phyloP scores from a whole-genome alignment of 768 basidiomycete genomes.

The Tulasnella sp. region DNA sequence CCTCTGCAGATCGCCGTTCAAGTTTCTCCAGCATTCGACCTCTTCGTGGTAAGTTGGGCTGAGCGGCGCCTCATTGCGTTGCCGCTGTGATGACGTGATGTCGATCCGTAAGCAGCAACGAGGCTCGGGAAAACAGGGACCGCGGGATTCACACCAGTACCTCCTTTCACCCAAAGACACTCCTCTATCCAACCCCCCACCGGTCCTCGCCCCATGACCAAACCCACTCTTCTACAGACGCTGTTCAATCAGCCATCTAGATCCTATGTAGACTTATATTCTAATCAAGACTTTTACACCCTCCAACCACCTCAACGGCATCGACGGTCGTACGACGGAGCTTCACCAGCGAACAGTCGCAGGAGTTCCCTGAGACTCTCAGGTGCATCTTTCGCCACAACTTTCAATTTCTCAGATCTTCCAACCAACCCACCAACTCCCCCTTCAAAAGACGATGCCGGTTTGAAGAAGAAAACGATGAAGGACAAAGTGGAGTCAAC shows the following conservation, averaged over 20 bases:
- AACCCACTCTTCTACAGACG: slow-evolving; percentile 27
- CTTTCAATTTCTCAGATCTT: not conserved
- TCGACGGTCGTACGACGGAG: slow-evolving; percentile 7
- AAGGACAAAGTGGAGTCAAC: too few species aligned
- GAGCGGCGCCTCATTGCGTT: too few species aligned
- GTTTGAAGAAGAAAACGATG: not conserved
- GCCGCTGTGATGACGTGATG: too few species aligned
- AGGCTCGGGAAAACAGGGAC: too few species aligned
- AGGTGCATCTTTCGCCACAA: not conserved
- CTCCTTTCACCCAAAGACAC: not conserved
- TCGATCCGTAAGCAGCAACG: too few species aligned
- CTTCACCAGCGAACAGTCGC: slow-evolving; percentile 4
- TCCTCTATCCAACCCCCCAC: not conserved
- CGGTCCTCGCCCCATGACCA: not conserved
- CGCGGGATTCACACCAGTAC: too few species aligned
- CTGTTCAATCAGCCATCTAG: slow-evolving; percentile 26
- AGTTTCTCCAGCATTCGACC: too few species aligned
- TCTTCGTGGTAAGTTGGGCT: too few species aligned
- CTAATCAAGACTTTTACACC: slow-evolving; percentile 10
- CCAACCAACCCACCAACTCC: not conserved
- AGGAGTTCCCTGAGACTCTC: slow-evolving; percentile 19
- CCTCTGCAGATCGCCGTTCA: too few species aligned
- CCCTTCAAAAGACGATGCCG: not conserved
- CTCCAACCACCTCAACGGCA: not conserved
- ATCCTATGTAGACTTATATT: slow-evolving; percentile 23